Conservation (phyloP, 2,329 filamentous ascomycete genomes). For the Knufia fluminis region DNA sequence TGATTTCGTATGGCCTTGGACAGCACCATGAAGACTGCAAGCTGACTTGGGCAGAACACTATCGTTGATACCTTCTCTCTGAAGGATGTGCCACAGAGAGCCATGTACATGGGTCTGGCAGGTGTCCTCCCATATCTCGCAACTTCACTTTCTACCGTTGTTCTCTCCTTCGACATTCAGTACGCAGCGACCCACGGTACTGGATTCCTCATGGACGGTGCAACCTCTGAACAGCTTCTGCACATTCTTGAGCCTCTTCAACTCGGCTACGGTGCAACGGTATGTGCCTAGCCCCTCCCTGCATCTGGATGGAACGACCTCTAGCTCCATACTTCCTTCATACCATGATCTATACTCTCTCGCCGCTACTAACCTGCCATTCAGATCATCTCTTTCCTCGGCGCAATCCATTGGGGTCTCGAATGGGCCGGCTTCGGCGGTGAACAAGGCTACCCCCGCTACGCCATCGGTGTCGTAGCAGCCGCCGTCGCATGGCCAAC, state of each 20-base stretch:
- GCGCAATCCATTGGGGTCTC: slow-evolving; percentile 87
- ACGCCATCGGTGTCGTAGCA: slow-evolving; percentile 70
- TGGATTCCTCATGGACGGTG: slow-evolving; percentile 56
- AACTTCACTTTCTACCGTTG: slow-evolving; percentile 74
- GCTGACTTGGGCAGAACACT: slow-evolving; percentile 40
- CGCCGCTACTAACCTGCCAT: slow-evolving; percentile 3
- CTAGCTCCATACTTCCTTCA: too few relatives aligned
- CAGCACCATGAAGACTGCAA: background rate
- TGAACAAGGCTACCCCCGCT: slow-evolving; percentile 65
- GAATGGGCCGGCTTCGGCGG: slow-evolving; percentile 66
- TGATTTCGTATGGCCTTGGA: slow-evolving; percentile 47
- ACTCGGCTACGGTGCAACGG: slow-evolving; percentile 79
- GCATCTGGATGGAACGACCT: slow-evolving; percentile 4
- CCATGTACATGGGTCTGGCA: slow-evolving; percentile 60
- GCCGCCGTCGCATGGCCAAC: slow-evolving; percentile 85
- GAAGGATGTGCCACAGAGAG: slow-evolving; percentile 55
- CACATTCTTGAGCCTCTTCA: slow-evolving; percentile 76
- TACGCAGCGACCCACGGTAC: slow-evolving; percentile 52
- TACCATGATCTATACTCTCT: too few relatives aligned
- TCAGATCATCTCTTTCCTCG: slow-evolving; percentile 84
- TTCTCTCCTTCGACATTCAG: slow-evolving; percentile 74
- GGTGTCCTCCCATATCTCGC: slow-evolving; percentile 78
- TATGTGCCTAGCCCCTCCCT: slow-evolving; percentile 36
- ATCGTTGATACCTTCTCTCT: slow-evolving; percentile 63
- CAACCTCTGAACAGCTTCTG: slow-evolving; percentile 63